Percentiles rank a stretch among this genome's conserved stretches.
phyloP scores from a whole-genome alignment of 306 rosid species.

The Echinosophora koreensis region DNA sequence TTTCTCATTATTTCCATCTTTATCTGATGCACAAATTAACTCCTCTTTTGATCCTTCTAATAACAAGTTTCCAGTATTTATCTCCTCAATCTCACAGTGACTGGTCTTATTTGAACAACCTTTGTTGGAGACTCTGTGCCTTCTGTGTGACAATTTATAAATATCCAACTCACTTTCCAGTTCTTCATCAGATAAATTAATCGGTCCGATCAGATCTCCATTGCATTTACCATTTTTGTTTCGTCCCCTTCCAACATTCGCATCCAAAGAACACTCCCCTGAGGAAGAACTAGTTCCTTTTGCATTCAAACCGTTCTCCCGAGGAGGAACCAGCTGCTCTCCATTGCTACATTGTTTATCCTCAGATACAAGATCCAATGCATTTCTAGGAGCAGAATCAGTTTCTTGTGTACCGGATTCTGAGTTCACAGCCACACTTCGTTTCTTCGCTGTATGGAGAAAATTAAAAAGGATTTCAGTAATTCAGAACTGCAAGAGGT shows the following conservation, averaged over 20 bases:
- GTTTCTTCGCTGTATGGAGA: conserved; percentile 72
- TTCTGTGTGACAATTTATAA: conserved; percentile 50
- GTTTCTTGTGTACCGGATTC: conserved; percentile 50
- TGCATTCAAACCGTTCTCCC: conserved; percentile 37
- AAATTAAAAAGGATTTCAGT: conserved; percentile 38
- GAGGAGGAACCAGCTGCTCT: conserved; percentile 34
- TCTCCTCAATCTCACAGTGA: conserved; percentile 58
- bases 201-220: conserved; percentile 49
- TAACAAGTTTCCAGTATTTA: conserved; percentile 37
- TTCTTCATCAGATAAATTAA: conserved; percentile 54
- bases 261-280: conserved; percentile 50
- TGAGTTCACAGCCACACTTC: conserved; percentile 43
- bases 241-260: conserved; percentile 45
- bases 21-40: conserved; percentile 26
- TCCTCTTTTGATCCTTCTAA: conserved; percentile 44
- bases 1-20: conserved; percentile 42
- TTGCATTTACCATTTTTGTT: conserved; percentile 41
- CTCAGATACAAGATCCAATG: conserved; percentile 44
- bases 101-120: conserved; percentile 51
- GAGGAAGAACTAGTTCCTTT: conserved; percentile 54
- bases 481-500: conserved; percentile 17
- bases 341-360: conserved; percentile 42
- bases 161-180: conserved; percentile 49
- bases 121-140: conserved; percentile 53
- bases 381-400: conserved; percentile 49